phyloP scores from a whole-genome alignment of 768 basidiomycete species.

The Tylopilus sp. region DNA sequence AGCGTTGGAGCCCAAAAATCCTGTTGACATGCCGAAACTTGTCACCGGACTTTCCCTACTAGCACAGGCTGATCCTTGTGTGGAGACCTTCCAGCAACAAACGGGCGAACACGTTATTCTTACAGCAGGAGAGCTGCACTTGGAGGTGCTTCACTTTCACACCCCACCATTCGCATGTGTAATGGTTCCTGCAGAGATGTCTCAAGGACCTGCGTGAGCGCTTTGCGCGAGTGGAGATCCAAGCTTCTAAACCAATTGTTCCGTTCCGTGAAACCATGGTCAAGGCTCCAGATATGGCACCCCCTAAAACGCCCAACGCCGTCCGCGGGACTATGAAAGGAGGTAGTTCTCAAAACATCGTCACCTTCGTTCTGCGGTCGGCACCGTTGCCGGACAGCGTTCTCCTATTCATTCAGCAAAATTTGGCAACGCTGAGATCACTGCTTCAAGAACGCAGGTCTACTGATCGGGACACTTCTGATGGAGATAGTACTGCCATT shows the following conservation, averaged over 20 bases:
- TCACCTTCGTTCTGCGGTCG: slow-evolving; percentile 83
- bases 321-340: slow-evolving; percentile 78
- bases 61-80: slow-evolving; percentile 94
- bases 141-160: slow-evolving; percentile 58
- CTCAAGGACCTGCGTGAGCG: slow-evolving; percentile 94
- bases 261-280: slow-evolving; percentile 96
- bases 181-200: slow-evolving; percentile 62
- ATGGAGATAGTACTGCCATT: slow-evolving; percentile 10
- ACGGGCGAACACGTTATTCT: slow-evolving; percentile 97
- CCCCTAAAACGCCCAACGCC: slow-evolving; percentile 68
- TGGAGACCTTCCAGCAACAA: slow-evolving; percentile 94
- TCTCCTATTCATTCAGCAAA: slow-evolving; percentile 73
- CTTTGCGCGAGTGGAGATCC: slow-evolving; percentile 90
- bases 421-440: slow-evolving; percentile 59
- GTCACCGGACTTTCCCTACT: slow-evolving; percentile 84
- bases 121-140: slow-evolving; percentile 91
- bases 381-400: slow-evolving; percentile 71
- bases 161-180: background rate
- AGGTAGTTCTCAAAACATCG: slow-evolving; percentile 61
- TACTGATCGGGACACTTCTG: slow-evolving; percentile 29
- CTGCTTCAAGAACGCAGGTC: slow-evolving; percentile 51
- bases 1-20: slow-evolving; percentile 81
- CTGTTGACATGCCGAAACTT: slow-evolving; percentile 86
- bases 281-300: slow-evolving; percentile 83
- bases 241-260: slow-evolving; percentile 92